These are phyloP conservation scores for Cordyceps militaris DNA, from an alignment of 2,329 filamentous ascomycete genomes.

Conservation along the genomic window DNA sequence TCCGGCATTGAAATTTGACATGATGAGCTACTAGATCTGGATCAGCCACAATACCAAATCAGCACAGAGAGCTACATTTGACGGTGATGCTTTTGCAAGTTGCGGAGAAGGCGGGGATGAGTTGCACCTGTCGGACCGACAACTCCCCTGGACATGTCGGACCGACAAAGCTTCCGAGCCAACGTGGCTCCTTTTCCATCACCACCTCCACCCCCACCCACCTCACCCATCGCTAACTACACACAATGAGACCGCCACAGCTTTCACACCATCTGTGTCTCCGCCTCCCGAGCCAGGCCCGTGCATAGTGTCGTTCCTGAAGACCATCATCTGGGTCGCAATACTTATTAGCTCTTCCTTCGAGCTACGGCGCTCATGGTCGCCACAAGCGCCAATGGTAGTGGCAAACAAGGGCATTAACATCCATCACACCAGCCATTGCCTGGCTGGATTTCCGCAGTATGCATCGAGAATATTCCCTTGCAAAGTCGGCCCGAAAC, in stretches of 20 bases:
- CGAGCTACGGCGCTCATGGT: too few species aligned
- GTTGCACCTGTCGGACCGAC: constrained; percentile 6
- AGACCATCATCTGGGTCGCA: background rate
- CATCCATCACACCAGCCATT: background rate
- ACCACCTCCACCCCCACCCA: background rate
- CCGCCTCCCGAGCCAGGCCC: background rate
- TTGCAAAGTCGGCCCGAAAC: background rate
- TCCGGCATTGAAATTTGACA: background rate
- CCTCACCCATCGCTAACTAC: too few species aligned
- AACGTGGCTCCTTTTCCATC: background rate
- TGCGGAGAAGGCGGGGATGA: background rate
- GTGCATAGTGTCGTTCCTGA: background rate
- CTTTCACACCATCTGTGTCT: background rate
- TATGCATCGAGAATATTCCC: background rate
- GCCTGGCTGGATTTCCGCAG: background rate
- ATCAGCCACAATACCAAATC: background rate
- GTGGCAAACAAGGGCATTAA: background rate
- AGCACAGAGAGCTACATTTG: background rate
- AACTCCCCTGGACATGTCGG: background rate
- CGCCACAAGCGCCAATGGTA: background rate
- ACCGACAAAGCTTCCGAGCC: background rate
- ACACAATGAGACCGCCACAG: background rate
- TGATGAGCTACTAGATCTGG: background rate
- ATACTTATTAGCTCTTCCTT: too few species aligned
- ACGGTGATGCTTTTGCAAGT: background rate